Base-by-base conservation (phyloP, 2,329 filamentous ascomycete genomes). In the Botrytis tulipae region DNA sequence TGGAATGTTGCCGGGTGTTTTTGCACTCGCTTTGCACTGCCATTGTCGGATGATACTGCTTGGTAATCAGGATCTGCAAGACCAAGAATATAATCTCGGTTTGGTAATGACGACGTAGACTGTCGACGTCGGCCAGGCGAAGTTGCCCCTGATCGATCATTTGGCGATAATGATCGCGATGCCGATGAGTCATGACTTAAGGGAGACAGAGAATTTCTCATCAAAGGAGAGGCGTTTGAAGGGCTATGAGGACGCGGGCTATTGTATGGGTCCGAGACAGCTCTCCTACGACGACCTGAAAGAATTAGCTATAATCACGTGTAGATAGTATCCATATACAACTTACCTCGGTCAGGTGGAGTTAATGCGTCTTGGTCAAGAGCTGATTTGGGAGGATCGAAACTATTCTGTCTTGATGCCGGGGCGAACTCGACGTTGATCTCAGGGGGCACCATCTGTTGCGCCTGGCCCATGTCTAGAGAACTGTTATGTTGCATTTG, bases 1-100 rank as follows among this genome's bases (percentile, higher is more conserved):
- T 98, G 95, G 83, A 98, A 99, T 0, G 95, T 99, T 10, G 96
- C 96, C 0, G 96, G 96, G 78, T 99, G 96, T 81, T 99, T 99
- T 82, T 99, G 96, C 0, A 94, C 91, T n/a, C 96, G 91, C 81
- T 96, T 97, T 9, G 89, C 81, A 73, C 86, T 86, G 48, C 84
- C 84, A 57, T 86, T 87, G 66, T 91, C 89, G 62, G 85, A 85
- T 20, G 87, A 85, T 7, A 88, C 87, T 37, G 89, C 90, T 72
- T 94, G 92, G 75, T 95, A 92, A 61, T 94, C 92, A 0, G 95
- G 95, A 82, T 98, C 94, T 18, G 94, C 95, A 25, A 98, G 87
- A 75, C 95, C 93, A 59, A 98, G 85, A n/a, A 97, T 96, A 80
- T 97, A 92, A 79, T 92, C 91, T 59, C 91, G 88, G 76, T 89